Percentiles rank a stretch among this genome's conserved stretches.
These are phyloP conservation scores for Cercospora janseana DNA, from an alignment of 2,329 filamentous ascomycete species.

Conservation along the genomic window DNA sequence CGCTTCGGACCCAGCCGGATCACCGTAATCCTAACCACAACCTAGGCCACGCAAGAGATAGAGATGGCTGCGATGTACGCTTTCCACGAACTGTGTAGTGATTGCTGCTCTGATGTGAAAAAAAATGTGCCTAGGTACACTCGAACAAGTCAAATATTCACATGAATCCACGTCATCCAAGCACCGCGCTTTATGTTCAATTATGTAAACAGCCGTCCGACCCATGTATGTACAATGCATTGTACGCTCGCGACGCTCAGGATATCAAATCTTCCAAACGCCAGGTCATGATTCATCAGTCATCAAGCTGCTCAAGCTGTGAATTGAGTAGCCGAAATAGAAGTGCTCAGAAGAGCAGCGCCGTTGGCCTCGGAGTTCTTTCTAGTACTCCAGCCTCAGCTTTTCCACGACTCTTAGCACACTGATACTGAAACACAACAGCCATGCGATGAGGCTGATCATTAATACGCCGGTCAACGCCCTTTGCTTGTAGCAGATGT, in stretches of 20 bases:
- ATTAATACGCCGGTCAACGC: constrained; percentile 76
- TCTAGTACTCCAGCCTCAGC: constrained; percentile 29
- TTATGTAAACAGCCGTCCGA: too few relatives aligned
- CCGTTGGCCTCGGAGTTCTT: background rate
- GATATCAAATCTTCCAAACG: constrained; percentile 9
- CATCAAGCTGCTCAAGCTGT: constrained; percentile 4
- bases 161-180: too few relatives aligned
- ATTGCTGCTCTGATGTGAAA: too few relatives aligned
- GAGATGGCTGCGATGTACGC: too few relatives aligned
- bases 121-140: too few relatives aligned
- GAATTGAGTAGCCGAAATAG: background rate
- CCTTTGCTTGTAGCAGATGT: constrained; percentile 63
- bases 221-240: constrained; percentile 8
- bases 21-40: too few relatives aligned
- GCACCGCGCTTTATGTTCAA: too few relatives aligned
- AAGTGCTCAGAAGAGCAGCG: background rate
- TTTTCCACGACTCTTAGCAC: constrained; percentile 42
- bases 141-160: too few relatives aligned
- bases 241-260: background rate
- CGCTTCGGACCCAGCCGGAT: background rate
- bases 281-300: constrained; percentile 20
- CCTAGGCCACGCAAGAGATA: too few relatives aligned
- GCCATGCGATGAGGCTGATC: constrained; percentile 82
- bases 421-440: constrained; percentile 84
- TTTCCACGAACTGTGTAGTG: too few relatives aligned